Percentiles rank a stretch among this genome's conserved stretches.
Evolutionary conservation across 768 basidiomycete genomes (phyloP).

Genomic region (Tylopilus balloui): DNA sequence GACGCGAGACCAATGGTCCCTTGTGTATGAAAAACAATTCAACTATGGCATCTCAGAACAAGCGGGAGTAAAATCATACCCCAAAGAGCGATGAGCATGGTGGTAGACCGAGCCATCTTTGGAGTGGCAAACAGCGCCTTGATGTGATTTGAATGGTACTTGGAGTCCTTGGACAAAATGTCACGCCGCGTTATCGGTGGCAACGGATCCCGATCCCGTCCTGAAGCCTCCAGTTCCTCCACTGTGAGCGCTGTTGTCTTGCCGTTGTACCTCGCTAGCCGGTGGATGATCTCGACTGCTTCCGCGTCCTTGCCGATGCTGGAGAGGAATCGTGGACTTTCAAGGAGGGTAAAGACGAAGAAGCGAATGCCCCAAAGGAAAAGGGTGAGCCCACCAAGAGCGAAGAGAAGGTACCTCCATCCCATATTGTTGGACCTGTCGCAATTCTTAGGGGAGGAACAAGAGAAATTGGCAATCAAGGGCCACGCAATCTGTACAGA

Average conservation of each 20-base stretch:
- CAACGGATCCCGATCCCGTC: constrained; percentile 10
- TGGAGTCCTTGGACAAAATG: constrained; percentile 39
- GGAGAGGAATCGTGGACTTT: constrained; percentile 56
- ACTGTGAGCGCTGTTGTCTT: constrained; percentile 39
- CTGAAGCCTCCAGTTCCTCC: constrained; percentile 40
- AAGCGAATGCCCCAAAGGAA: constrained; percentile 50
- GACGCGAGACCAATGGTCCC: constrained; percentile 72
- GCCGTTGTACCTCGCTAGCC: constrained; percentile 50
- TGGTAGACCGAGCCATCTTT: constrained; percentile 64
- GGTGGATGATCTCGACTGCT: constrained; percentile 45
- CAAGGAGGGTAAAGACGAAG: constrained; percentile 49
- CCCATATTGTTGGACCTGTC: constrained; percentile 52
- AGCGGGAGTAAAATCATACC: constrained; percentile 31
- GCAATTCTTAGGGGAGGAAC: constrained; percentile 35
- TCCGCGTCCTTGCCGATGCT: constrained; percentile 50
- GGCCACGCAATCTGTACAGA: constrained; percentile 53
- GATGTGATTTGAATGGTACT: constrained; percentile 42
- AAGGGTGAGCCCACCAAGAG: constrained; percentile 49
- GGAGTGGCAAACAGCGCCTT: constrained; percentile 58
- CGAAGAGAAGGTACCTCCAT: constrained; percentile 57
- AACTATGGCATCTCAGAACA: neutral
- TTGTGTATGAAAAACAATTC: constrained; percentile 23
- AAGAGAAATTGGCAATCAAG: constrained; percentile 52
- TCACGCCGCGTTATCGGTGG: constrained; percentile 13
- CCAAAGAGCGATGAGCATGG: constrained; percentile 47